Conservation (phyloP, 306 rosid genomes). For the Corylus avellana region DNA sequence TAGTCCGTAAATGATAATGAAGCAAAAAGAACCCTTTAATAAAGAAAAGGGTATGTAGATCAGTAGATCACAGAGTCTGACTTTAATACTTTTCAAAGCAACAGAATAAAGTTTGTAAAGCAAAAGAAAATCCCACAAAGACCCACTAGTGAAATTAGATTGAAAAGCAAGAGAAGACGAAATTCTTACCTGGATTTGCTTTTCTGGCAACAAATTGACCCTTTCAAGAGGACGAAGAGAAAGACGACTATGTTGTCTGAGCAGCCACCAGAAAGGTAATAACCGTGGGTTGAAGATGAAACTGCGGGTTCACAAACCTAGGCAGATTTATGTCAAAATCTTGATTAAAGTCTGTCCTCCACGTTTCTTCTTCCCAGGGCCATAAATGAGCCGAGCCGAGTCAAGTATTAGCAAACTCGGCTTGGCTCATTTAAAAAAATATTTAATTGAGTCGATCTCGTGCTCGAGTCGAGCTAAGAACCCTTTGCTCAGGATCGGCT, state of each 20-base stretch:
- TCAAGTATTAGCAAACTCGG: too few relatives aligned
- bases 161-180: not conserved
- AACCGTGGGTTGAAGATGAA: not conserved
- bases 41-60: not conserved
- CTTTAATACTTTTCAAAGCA: not conserved
- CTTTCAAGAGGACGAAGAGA: conserved; percentile 4
- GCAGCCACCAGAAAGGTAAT: not conserved
- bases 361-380: too few relatives aligned
- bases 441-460: too few relatives aligned
- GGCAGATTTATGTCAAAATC: too few relatives aligned
- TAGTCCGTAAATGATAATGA: not conserved
- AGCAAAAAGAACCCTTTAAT: not conserved
- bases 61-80: not conserved
- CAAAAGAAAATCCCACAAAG: not conserved
- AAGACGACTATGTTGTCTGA: not conserved
- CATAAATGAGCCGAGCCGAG: too few relatives aligned
- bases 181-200: not conserved
- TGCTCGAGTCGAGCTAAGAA: too few relatives aligned
- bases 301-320: too few relatives aligned
- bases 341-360: too few relatives aligned
- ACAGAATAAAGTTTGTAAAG: not conserved
- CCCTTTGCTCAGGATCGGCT: too few relatives aligned
- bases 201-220: not conserved
- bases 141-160: not conserved
- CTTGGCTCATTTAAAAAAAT: too few relatives aligned